Evolutionary conservation across 148 eudicot genomes (phyloP).

Genomic region (Arctostaphylos glauca): DNA sequence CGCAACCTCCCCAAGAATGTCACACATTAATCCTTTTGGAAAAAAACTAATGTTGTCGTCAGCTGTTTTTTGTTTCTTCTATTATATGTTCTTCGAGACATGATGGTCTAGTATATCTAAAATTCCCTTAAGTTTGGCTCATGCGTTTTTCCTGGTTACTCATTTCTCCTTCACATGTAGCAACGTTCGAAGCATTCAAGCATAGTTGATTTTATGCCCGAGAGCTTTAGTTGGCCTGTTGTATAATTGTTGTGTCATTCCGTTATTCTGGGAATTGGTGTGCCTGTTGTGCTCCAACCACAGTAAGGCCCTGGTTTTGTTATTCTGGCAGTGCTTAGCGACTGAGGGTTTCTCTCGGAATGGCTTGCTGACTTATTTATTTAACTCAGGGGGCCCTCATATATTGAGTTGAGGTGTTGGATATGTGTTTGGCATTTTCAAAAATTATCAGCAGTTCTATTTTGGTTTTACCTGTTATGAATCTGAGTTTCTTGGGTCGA

Average conservation of each 20-base stretch:
- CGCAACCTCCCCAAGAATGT: constrained; percentile 86
- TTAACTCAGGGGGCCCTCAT: background rate
- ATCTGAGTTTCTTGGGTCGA: background rate
- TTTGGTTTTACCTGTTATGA: background rate
- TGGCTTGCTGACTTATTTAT: background rate
- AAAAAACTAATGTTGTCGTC: background rate
- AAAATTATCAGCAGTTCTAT: background rate
- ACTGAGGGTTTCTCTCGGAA: background rate
- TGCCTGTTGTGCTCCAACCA: background rate
- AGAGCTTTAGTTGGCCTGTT: too few relatives aligned
- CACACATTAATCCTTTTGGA: constrained; percentile 46
- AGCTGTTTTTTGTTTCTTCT: background rate
- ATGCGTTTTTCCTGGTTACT: background rate
- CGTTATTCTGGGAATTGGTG: too few relatives aligned
- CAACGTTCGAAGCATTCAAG: background rate
- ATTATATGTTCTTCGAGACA: background rate
- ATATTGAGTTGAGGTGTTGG: background rate
- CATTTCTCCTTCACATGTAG: constrained; percentile 1
- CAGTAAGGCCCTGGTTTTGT: background rate
- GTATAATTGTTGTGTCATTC: too few relatives aligned
- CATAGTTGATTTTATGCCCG: background rate
- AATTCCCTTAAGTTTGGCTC: background rate
- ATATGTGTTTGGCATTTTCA: background rate
- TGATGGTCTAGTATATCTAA: background rate
- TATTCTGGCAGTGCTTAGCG: background rate